phyloP scores from a whole-genome alignment of 192 early-diverging fungal species.

The Ambispora gerdemannii region DNA sequence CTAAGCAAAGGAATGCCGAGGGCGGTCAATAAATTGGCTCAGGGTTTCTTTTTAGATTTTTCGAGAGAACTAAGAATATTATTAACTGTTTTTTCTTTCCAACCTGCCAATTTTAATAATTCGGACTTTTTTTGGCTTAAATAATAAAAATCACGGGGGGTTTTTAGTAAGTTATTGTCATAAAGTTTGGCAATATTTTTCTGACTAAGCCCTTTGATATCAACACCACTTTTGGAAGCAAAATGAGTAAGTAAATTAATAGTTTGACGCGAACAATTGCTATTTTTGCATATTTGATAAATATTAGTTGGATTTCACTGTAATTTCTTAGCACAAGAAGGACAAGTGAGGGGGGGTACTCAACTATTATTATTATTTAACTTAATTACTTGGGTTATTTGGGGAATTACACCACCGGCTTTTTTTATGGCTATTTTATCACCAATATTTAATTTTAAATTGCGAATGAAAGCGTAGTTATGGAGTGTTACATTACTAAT shows the following conservation, averaged over 20 bases:
- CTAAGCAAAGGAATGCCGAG: background rate
- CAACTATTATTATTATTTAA: background rate
- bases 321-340: background rate
- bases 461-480: background rate
- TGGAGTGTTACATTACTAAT: background rate
- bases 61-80: background rate
- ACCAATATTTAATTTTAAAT: background rate
- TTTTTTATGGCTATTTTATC: conserved; percentile 2
- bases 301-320: background rate
- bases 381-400: conserved; percentile 3
- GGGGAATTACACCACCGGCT: conserved; percentile 5
- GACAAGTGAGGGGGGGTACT: background rate
- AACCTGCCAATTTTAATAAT: background rate
- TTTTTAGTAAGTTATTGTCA: background rate
- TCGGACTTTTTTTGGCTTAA: background rate
- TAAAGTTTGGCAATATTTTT: conserved; percentile 10
- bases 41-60: conserved; percentile 1
- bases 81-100: background rate
- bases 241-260: background rate
- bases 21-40: background rate
- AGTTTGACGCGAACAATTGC: background rate
- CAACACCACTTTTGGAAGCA: background rate
- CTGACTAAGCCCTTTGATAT: conserved; percentile 6
- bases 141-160: background rate
- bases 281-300: conserved; percentile 3